Conservation (phyloP, 805 yeast species). For the Starmerella apis region DNA sequence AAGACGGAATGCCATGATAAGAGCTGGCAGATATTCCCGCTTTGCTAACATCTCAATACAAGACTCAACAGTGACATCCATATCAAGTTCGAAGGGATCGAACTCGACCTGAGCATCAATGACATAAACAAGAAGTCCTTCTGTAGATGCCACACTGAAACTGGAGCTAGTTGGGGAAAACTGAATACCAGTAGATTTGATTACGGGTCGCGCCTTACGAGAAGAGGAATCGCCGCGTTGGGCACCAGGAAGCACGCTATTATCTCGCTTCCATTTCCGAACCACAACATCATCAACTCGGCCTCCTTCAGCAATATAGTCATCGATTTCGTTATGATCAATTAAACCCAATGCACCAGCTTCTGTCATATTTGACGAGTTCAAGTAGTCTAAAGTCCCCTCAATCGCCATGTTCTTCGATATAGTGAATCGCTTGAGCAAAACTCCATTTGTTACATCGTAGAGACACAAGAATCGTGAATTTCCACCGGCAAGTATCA, state of each 20-base stretch:
- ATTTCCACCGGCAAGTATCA: constrained; percentile 86
- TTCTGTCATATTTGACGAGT: constrained; percentile 74
- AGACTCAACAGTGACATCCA: constrained; percentile 79
- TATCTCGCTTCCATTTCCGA: constrained; percentile 30
- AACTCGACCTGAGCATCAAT: constrained; percentile 58
- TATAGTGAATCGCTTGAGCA: constrained; percentile 69
- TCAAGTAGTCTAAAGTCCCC: constrained; percentile 72
- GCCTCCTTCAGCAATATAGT: constrained; percentile 68
- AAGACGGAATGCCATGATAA: constrained; percentile 87
- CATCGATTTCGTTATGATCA: constrained; percentile 75
- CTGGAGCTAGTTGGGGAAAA: constrained; percentile 86
- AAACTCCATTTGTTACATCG: constrained; percentile 78
- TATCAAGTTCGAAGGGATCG: constrained; percentile 91
- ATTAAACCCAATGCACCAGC: constrained; percentile 75
- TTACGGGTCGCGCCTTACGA: constrained; percentile 65
- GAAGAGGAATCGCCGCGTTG: constrained; percentile 69
- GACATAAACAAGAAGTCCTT: constrained; percentile 75
- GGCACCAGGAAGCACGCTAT: constrained; percentile 75
- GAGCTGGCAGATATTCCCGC: constrained; percentile 58
- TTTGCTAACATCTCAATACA: constrained; percentile 52
- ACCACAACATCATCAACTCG: constrained; percentile 26
- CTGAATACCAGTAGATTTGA: constrained; percentile 65
- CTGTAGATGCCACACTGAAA: constrained; percentile 92
- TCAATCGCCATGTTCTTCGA: constrained; percentile 83
- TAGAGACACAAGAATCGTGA: constrained; percentile 84